These are phyloP conservation scores for Erythrobasidium hasegawianum DNA, from an alignment of 1,284 basidiomycete genomes.

Conservation along the genomic window DNA sequence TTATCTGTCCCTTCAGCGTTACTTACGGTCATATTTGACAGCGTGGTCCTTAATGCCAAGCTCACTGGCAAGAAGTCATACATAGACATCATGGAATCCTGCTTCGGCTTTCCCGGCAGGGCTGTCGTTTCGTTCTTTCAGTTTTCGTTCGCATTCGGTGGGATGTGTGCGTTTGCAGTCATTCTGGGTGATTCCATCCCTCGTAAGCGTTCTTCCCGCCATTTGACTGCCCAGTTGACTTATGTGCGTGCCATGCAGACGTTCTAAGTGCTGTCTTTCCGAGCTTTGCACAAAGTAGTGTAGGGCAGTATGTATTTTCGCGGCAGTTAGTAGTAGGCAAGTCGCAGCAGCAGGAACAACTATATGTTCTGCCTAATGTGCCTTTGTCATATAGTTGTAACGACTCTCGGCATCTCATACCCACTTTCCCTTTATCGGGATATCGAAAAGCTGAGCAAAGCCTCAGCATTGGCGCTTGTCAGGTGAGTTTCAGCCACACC, in stretches of 20 bases:
- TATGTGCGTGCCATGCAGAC: no score
- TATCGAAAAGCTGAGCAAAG: slow-evolving; percentile 92
- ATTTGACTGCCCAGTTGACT: no score
- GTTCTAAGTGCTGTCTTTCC: slow-evolving; percentile 87
- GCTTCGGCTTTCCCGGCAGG: slow-evolving; percentile 81
- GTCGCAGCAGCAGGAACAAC: no score
- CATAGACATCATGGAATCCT: slow-evolving; percentile 86
- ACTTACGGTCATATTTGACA: no score
- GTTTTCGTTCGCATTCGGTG: slow-evolving; percentile 94
- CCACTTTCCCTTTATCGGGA: slow-evolving; percentile 93
- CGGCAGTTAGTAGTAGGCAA: slow-evolving; percentile 77
- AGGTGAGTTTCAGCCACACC: no score
- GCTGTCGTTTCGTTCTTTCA: slow-evolving; percentile 96
- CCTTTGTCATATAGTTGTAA: slow-evolving; percentile 29
- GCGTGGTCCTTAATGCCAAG: slow-evolving; percentile 74
- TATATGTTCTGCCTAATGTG: no score
- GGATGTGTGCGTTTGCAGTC: slow-evolving; percentile 94
- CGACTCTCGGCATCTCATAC: slow-evolving; percentile 83
- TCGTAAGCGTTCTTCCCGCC: slow-evolving; percentile 48
- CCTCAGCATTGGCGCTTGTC: slow-evolving; percentile 64
- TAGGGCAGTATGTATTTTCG: slow-evolving; percentile 73
- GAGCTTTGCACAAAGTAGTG: slow-evolving; percentile 61
- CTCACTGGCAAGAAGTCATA: slow-evolving; percentile 87
- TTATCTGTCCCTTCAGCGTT: no score
- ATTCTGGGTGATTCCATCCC: slow-evolving; percentile 89